Evolutionary conservation across 441 rosid genomes (phyloP).

Genomic region (Biscutella laevigata): DNA sequence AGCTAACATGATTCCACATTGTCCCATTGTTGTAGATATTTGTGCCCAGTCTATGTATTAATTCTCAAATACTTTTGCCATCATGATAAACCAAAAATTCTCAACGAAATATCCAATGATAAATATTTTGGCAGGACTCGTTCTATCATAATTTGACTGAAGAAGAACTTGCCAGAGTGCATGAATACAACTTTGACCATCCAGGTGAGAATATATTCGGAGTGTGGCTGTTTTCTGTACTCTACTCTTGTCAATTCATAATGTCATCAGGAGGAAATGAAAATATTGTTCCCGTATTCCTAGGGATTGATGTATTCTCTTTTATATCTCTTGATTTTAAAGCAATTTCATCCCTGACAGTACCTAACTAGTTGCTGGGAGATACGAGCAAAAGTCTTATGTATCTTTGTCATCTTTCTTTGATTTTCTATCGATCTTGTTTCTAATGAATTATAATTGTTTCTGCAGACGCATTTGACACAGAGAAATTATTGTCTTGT

Average conservation of each 20-base stretch:
- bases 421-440: background rate
- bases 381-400: background rate
- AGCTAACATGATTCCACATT: background rate
- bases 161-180: conserved; percentile 76
- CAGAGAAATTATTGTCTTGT: conserved; percentile 55
- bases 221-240: conserved; percentile 6
- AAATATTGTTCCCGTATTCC: background rate
- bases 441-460: conserved; percentile 4
- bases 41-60: background rate
- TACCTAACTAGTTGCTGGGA: conserved; percentile 5
- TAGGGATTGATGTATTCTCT: background rate
- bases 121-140: conserved; percentile 60
- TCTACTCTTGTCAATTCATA: background rate
- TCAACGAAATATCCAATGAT: background rate
- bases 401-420: background rate
- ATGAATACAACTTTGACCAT: conserved; percentile 98
- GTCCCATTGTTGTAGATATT: background rate
- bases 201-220: conserved; percentile 63
- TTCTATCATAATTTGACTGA: conserved; percentile 85
- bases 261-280: background rate
- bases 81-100: conserved; percentile 2
- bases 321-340: background rate
- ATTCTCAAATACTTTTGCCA: background rate
- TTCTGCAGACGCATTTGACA: conserved; percentile 83
- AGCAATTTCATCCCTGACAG: background rate